Base-by-base conservation (phyloP, 31 red algal species). In the Asparagopsis taxiformis region DNA sequence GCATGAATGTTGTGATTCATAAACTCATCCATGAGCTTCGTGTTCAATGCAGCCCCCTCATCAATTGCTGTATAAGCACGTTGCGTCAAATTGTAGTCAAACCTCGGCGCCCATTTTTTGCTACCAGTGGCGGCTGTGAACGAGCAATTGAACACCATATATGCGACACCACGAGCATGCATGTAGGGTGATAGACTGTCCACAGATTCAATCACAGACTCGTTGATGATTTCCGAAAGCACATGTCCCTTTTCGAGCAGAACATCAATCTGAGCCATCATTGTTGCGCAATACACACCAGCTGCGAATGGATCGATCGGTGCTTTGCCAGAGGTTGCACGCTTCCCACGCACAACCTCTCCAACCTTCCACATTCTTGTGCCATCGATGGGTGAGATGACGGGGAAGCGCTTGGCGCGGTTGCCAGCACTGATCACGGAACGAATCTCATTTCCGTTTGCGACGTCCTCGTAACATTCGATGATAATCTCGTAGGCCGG, bases 201-300 rank as follows among this genome's bases (percentile, higher is more conserved):
- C 7, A 97, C 94, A 28, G 70, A 79, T 67, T 97, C 94, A 55
- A 97, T 97, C 34, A 97, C 94, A 31, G 94, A 97, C 61, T 97
- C 94, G 62, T 97, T 97, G 17, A 97, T 75, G 52, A 97, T 89
- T 55, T 97, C 94, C 0, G 82, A 89, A 13, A 85, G 41, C 0
- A 84, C 77, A 71, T 97, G 94, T 33, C 88, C 88, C 51, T 93
- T 89, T 65, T 97, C 94, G 52, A 93, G n/a, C 1, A 97, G 79
- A 22, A 97, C 79, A 75, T 97, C 94, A 77, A 92, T 93, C 88
- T 97, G 94, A 25, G 94, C 94, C 94, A 97, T 97, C 94, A 97
- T 97, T 29, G 87, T 86, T 1, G 94, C 94, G 46, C 74, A 80
- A 65, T 97, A 97, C 4, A 97, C 94, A 41, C 94, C 94, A 3